These are phyloP conservation scores for Candida broadrunensis DNA, from an alignment of 805 yeast species.

Conservation along the genomic window DNA sequence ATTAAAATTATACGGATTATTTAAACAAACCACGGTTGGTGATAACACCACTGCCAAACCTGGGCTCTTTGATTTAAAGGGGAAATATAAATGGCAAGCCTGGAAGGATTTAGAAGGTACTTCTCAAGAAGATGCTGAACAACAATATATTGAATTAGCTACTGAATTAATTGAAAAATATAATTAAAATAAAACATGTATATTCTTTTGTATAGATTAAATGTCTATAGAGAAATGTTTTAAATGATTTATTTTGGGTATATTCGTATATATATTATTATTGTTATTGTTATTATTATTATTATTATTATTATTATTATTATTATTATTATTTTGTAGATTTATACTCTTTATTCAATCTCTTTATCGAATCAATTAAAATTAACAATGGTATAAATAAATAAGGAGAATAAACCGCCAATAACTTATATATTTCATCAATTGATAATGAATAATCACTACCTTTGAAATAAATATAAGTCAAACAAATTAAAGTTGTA, in stretches of 20 bases:
- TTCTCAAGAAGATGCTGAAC: slow-evolving; percentile 87
- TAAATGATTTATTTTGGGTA: too few relatives aligned
- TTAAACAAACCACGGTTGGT: slow-evolving; percentile 96
- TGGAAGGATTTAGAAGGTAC: slow-evolving; percentile 89
- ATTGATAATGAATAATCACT: slow-evolving; percentile 34
- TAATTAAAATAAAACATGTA: background rate
- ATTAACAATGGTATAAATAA: slow-evolving; percentile 61
- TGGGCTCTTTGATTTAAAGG: slow-evolving; percentile 88
- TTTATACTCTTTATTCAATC: slow-evolving; percentile 6
- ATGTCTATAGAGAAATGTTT: too few relatives aligned
- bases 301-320: too few relatives aligned
- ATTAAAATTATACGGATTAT: slow-evolving; percentile 83
- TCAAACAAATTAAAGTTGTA: slow-evolving; percentile 73
- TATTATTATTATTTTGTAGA: too few relatives aligned
- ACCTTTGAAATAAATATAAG: slow-evolving; percentile 36
- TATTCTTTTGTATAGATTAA: too few relatives aligned
- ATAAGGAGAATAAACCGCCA: slow-evolving; percentile 67
- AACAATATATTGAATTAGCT: slow-evolving; percentile 67
- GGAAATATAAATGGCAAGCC: slow-evolving; percentile 96
- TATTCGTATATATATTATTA: too few relatives aligned
- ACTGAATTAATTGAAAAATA: slow-evolving; percentile 55
- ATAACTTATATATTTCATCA: slow-evolving; percentile 40
- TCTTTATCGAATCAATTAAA: slow-evolving; percentile 42
- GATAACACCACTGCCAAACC: slow-evolving; percentile 89
- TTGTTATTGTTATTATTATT: too few relatives aligned